phyloP scores from a whole-genome alignment of 768 basidiomycete species.

The Tricholoma sp. region DNA sequence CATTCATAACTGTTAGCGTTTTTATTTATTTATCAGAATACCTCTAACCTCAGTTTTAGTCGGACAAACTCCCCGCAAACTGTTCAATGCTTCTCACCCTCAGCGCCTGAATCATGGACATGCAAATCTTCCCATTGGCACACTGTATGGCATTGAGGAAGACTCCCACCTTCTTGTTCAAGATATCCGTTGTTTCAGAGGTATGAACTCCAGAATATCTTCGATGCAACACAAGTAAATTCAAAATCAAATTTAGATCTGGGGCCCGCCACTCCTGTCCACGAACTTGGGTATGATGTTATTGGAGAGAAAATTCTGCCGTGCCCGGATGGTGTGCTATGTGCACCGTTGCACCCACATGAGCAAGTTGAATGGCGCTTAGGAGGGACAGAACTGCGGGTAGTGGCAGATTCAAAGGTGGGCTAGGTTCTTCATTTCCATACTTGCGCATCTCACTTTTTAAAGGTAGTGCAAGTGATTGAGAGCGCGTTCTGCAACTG shows the following conservation, averaged over 20 bases:
- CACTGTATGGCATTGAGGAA: constrained; percentile 76
- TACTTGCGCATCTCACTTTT: background rate
- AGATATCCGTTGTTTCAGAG: constrained; percentile 49
- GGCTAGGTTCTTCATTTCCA: background rate
- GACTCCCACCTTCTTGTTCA: constrained; percentile 69
- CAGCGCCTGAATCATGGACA: constrained; percentile 65
- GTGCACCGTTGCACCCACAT: constrained; percentile 53
- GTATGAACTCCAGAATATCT: constrained; percentile 26
- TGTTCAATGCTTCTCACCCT: constrained; percentile 78
- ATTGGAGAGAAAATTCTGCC: constrained; percentile 59
- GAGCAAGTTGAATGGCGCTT: constrained; percentile 69
- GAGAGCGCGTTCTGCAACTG: constrained; percentile 72
- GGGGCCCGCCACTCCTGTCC: constrained; percentile 40
- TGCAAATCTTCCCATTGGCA: constrained; percentile 67
- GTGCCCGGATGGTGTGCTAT: constrained; percentile 53
- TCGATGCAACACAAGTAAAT: background rate
- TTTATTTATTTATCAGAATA: background rate
- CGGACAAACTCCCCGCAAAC: constrained; percentile 87
- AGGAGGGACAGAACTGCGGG: constrained; percentile 51
- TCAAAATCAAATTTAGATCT: constrained; percentile 33
- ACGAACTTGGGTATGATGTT: constrained; percentile 50
- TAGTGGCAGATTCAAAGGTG: constrained; percentile 62
- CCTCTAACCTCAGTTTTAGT: constrained; percentile 36
- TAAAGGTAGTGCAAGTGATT: constrained; percentile 67
- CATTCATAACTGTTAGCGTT: constrained; percentile 82